Percentiles rank a stretch among this genome's conserved stretches.
These are phyloP conservation scores for Saturnispora quitensis DNA, from an alignment of 805 yeast genomes.

Conservation along the genomic window DNA sequence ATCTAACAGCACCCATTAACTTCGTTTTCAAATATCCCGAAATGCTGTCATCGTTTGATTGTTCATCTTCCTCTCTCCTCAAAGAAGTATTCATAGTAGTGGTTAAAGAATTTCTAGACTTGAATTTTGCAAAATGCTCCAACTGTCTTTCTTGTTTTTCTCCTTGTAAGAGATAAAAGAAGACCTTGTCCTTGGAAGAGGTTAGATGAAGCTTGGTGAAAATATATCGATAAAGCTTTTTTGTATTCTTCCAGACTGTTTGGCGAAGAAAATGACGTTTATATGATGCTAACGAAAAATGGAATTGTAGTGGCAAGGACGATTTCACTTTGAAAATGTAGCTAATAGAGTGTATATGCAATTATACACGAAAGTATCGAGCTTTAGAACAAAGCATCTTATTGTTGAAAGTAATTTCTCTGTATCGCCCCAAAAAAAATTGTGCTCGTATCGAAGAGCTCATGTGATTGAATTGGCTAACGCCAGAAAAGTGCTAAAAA, in stretches of 20 bases:
- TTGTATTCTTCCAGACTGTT: slow-evolving; percentile 1
- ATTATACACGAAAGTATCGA: not conserved
- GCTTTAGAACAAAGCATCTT: not conserved
- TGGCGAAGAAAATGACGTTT: not conserved
- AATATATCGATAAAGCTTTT: not conserved
- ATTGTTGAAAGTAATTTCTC: not conserved
- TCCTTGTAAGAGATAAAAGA: slow-evolving; percentile 18
- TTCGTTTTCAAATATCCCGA: slow-evolving; percentile 29
- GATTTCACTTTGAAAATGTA: not conserved
- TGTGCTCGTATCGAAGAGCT: not conserved
- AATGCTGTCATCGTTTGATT: slow-evolving; percentile 15
- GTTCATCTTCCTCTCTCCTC: not conserved
- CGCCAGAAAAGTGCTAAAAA: not conserved
- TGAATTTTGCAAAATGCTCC: slow-evolving; percentile 7
- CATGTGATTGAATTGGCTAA: not conserved
- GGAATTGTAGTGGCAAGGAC: not conserved
- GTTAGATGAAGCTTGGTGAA: slow-evolving; percentile 1
- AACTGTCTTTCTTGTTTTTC: slow-evolving; percentile 15
- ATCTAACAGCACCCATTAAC: slow-evolving; percentile 38
- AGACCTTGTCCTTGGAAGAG: slow-evolving; percentile 22
- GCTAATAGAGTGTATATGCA: not conserved
- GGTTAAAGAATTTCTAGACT: not conserved
- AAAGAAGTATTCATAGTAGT: not conserved
- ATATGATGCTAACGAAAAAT: not conserved
- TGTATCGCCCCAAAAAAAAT: not conserved